Conservation (phyloP, 75 land plant genomes). For the Chamaecyparis obtusa region DNA sequence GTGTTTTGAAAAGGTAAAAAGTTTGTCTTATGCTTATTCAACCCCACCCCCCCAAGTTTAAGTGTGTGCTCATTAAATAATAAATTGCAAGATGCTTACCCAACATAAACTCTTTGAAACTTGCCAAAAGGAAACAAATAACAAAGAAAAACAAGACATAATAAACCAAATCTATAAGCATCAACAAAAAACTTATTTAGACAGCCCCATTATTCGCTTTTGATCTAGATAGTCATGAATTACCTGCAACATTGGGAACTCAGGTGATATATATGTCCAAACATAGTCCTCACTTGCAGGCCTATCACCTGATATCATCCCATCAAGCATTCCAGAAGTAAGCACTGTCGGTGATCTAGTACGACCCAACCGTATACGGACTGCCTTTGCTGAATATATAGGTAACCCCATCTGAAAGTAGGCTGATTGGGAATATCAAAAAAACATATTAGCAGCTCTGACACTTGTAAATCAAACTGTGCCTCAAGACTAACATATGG, state of each 20-base stretch:
- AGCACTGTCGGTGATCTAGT: constrained; percentile 9
- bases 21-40: no score
- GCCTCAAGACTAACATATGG: background rate
- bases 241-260: constrained; percentile 86
- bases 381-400: constrained; percentile 77
- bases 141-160: background rate
- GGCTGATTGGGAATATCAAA: constrained; percentile 40
- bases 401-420: constrained; percentile 73
- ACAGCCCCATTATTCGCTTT: background rate
- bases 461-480: background rate
- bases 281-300: constrained; percentile 32
- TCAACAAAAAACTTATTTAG: background rate
- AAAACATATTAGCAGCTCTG: background rate
- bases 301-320: background rate
- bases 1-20: no score
- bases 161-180: background rate
- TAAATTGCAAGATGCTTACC: background rate
- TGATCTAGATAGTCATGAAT: background rate
- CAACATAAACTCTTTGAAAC: background rate
- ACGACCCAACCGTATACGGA: constrained; percentile 71
- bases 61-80: no score
- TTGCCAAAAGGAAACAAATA: background rate
- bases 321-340: background rate
- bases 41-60: no score
- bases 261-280: constrained; percentile 87